These are phyloP conservation scores for Flaveria trinervia DNA, from an alignment of 129 eudicot species.

Conservation along the genomic window DNA sequence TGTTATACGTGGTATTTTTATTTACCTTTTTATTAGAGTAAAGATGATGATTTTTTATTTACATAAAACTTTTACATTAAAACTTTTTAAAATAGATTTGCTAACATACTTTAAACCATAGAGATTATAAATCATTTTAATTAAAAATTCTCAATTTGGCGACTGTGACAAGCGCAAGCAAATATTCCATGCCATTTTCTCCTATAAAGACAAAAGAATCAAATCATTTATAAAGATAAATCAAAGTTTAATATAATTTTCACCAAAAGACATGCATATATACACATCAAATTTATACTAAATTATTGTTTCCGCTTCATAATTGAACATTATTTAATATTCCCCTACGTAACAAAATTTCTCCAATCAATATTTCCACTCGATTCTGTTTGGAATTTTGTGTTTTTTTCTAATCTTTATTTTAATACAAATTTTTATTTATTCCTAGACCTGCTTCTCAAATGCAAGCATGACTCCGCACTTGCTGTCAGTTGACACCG, in stretches of 20 bases:
- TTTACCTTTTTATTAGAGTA: too few species aligned
- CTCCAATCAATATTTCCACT: neutral
- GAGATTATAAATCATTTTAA: neutral
- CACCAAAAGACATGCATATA: conserved; percentile 5
- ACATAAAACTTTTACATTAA: neutral
- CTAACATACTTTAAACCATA: neutral
- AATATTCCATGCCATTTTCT: conserved; percentile 34
- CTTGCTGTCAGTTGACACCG: neutral
- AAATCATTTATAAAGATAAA: conserved; percentile 9
- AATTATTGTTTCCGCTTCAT: conserved; percentile 22
- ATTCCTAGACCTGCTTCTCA: conserved; percentile 14
- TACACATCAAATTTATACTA: neutral
- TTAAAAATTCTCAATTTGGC: neutral
- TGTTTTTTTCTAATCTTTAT: neutral
- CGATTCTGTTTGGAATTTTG: conserved; percentile 10
- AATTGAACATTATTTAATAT: conserved; percentile 20
- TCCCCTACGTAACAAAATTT: conserved; percentile 13
- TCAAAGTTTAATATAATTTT: conserved; percentile 13
- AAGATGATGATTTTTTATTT: too few species aligned
- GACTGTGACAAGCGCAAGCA: conserved; percentile 32
- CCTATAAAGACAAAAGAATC: conserved; percentile 29
- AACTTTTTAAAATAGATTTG: neutral
- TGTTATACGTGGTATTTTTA: too few species aligned
- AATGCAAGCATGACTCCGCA: conserved; percentile 9
- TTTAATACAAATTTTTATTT: neutral